phyloP scores from a whole-genome alignment of 2,329 filamentous ascomycete genomes.

The Tolypocladium inflatum region DNA sequence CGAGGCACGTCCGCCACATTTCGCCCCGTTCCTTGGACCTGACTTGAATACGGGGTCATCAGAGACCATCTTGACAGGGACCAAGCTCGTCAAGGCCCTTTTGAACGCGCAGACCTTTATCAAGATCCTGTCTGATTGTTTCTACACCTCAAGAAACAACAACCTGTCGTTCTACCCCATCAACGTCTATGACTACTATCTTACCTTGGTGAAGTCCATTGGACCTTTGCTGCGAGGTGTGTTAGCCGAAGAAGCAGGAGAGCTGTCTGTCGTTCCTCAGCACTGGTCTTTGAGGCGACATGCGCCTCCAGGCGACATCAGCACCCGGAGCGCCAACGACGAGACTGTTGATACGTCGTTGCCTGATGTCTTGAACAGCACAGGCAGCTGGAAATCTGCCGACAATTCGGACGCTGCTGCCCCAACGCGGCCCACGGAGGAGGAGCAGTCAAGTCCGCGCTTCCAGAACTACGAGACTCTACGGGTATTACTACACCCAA shows the following conservation, averaged over 20 bases:
- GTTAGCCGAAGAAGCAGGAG: conserved; percentile 73
- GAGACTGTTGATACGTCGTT: conserved; percentile 20
- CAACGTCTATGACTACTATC: conserved; percentile 79
- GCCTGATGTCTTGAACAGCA: conserved; percentile 19
- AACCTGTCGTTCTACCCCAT: conserved; percentile 60
- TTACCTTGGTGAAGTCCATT: conserved; percentile 61
- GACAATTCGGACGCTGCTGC: conserved; percentile 11
- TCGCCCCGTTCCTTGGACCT: conserved; percentile 53
- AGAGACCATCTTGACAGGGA: conserved; percentile 53
- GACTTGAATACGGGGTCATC: conserved; percentile 23
- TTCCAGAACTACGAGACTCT: conserved; percentile 70
- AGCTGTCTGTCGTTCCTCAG: conserved; percentile 65
- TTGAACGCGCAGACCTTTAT: conserved; percentile 69
- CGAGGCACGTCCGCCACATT: conserved; percentile 53
- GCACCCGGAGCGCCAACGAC: conserved; percentile 9
- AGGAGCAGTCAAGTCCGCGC: conserved; percentile 32
- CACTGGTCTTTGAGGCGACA: conserved; percentile 43
- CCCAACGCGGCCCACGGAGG: conserved; percentile 25
- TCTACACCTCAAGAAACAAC: conserved; percentile 57
- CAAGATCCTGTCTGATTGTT: conserved; percentile 65
- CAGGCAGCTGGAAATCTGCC: conserved; percentile 16
- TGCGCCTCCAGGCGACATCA: conserved; percentile 13
- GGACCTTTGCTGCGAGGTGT: conserved; percentile 71
- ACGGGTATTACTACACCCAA: conserved; percentile 65
- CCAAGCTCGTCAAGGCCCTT: conserved; percentile 67